Base-by-base conservation (phyloP, 345 rosid genomes). In the Orychophragmus violaceus region DNA sequence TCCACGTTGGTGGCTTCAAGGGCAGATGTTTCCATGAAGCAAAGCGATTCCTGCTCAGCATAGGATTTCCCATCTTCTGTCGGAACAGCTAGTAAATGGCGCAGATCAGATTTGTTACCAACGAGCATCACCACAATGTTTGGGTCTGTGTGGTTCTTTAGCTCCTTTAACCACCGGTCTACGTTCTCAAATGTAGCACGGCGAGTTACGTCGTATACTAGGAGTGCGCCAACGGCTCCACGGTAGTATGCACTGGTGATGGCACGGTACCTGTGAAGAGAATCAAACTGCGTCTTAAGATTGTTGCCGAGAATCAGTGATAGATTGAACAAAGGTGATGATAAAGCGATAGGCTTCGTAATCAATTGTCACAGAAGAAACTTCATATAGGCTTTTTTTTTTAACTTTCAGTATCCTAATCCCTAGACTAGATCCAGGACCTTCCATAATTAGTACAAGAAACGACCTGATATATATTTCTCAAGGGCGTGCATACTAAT, bases 231-330 rank as follows among this genome's bases (percentile, higher is more conserved):
- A 12, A 82, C 82, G 8, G 90, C 90, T 74, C 90, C 90, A 52
- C 90, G 82, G 69, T 85, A 85, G 78, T 85, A 85, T 64, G 90
- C 90, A 53, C 90, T 85, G 8, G 90, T 85, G 75, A 85, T 82
- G 54, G 90, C 90, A 22, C 90, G 84, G 68, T 85, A 85, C 77
- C 90, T 84, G 74, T 27, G 41, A 60, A 0, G 17, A 32, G 18
- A 65, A 28, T 11, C 59, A 54, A 36, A 64, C 16, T 7, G 27
- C n/a, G 64, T 48, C 42, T 64, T 35, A 21, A 49, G 19, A 16
- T 18, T 23, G 57, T 16, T n/a, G 6, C 53, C 13, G 32, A 57
- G 54, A 49, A 29, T 28, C 60, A 64, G 13, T 14, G 8, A 35
- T 48, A 46, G 5, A 55, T 1, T 5, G 25, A 41, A 27, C 33